phyloP scores from a whole-genome alignment of 1,284 basidiomycete genomes.

The Omphalotus olearius region DNA sequence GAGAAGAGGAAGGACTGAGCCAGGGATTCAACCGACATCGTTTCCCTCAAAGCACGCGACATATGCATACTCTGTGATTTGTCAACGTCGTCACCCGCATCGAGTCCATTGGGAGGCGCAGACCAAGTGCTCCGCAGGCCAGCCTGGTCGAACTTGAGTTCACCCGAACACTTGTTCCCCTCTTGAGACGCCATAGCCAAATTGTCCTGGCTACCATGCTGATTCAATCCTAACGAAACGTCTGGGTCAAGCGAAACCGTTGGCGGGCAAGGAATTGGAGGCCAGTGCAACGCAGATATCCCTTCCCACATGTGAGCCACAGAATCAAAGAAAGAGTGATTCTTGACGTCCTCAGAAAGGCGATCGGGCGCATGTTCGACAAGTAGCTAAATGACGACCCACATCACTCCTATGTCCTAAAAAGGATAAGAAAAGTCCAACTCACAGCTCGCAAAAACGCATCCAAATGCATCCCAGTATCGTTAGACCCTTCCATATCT shows the following conservation, averaged over 20 bases:
- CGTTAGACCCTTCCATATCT: conserved; percentile 6
- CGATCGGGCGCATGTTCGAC: conserved; percentile 22
- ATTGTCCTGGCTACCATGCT: neutral
- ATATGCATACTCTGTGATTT: neutral
- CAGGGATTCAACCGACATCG: neutral
- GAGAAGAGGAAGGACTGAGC: conserved; percentile 11
- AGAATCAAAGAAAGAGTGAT: conserved; percentile 25
- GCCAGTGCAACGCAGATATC: conserved; percentile 25
- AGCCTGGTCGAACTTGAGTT: neutral
- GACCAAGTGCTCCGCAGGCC: conserved; percentile 3
- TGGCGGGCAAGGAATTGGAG: conserved; percentile 25
- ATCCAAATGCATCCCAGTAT: conserved; percentile 18
- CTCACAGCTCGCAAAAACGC: conserved; percentile 18
- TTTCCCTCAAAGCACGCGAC: neutral
- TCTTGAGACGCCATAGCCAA: neutral
- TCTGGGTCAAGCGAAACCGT: conserved; percentile 17
- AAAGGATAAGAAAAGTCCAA: neutral
- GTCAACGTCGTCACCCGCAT: neutral
- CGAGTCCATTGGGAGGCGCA: neutral
- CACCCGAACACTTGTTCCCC: neutral
- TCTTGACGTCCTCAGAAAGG: conserved; percentile 23
- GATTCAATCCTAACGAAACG: conserved; percentile 11
- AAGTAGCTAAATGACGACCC: conserved; percentile 29
- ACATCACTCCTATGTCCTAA: neutral
- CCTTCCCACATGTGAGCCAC: conserved; percentile 26